A percentile compares a stretch with the other conserved stretches of the same genome.
phyloP scores from a whole-genome alignment of 345 rosid species.

The Salix udensis region DNA sequence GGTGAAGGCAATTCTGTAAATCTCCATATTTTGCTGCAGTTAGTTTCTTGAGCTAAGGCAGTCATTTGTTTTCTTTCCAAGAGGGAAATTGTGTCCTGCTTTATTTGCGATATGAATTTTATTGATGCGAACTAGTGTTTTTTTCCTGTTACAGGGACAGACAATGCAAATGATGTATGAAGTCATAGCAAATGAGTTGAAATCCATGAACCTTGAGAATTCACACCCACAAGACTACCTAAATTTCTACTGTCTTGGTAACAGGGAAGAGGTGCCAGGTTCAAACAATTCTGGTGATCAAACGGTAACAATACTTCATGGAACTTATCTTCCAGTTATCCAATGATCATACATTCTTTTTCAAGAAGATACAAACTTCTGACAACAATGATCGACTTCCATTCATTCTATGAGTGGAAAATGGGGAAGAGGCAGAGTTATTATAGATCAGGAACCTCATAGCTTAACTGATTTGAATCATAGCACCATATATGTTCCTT shows the following conservation, averaged over 20 bases:
- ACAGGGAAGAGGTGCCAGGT: slow-evolving; percentile 50
- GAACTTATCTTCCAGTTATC: neutral
- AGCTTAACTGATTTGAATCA: neutral
- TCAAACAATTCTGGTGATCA: slow-evolving; percentile 22
- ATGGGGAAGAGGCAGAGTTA: neutral
- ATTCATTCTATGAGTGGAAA: neutral
- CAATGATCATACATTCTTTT: neutral
- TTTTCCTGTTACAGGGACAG: slow-evolving; percentile 46
- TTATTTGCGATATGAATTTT: neutral
- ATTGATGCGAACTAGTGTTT: neutral
- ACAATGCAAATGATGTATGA: slow-evolving; percentile 87
- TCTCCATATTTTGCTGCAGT: neutral
- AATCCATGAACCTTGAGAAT: slow-evolving; percentile 43
- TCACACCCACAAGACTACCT: slow-evolving; percentile 64
- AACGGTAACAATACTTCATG: slow-evolving; percentile 27
- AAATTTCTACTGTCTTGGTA: slow-evolving; percentile 85
- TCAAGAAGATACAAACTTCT: neutral
- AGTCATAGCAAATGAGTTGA: slow-evolving; percentile 60
- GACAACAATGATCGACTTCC: neutral
- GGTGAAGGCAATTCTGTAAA: neutral
- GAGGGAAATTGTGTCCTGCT: neutral
- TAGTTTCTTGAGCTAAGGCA: neutral
- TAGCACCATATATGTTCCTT: neutral
- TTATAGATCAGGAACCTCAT: neutral
- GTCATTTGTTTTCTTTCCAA: neutral